phyloP scores from a whole-genome alignment of 2,329 filamentous ascomycete species.

The Stagonosporopsis cucurbitacearum region DNA sequence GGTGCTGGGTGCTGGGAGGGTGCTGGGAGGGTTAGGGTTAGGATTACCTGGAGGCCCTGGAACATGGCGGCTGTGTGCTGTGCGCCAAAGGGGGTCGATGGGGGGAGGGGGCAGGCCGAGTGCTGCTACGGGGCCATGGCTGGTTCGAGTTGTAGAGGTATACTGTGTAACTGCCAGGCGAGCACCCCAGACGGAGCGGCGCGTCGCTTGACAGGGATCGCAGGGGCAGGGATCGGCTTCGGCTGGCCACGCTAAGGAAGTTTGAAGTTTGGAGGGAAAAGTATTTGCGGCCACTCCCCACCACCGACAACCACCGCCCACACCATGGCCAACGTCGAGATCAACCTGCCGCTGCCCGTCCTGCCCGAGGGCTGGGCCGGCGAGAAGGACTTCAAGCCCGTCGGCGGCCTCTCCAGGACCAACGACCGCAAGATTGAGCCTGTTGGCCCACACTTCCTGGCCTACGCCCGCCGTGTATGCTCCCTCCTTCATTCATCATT shows the following conservation, averaged over 20 bases:
- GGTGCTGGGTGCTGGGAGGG: too few species aligned
- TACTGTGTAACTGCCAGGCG: too few species aligned
- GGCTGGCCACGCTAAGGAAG: constrained; percentile 3
- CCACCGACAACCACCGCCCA: constrained; percentile 17
- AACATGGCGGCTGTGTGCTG: constrained; percentile 42
- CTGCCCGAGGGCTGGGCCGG: constrained; percentile 82
- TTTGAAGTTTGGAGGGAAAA: not conserved
- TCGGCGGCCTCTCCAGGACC: constrained; percentile 77
- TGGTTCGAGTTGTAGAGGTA: too few species aligned
- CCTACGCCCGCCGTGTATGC: constrained; percentile 86
- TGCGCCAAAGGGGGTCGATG: constrained; percentile 8
- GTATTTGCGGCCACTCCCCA: not conserved
- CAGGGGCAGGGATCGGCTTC: constrained; percentile 1
- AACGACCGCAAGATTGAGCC: constrained; percentile 91
- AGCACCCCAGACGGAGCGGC: constrained; percentile 2
- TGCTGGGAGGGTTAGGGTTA: constrained; percentile 34
- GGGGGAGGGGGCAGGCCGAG: not conserved
- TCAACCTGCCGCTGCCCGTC: constrained; percentile 72
- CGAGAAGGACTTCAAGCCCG: constrained; percentile 89
- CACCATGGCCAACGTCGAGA: constrained; percentile 69
- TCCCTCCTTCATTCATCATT: constrained; percentile 10
- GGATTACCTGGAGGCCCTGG: constrained; percentile 40
- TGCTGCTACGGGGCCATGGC: constrained; percentile 12
- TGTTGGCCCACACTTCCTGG: constrained; percentile 96
- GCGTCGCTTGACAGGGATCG: not conserved